Base-by-base conservation (phyloP, 192 early-diverging fungal genomes). In the Rhizophlyctis rosea region DNA sequence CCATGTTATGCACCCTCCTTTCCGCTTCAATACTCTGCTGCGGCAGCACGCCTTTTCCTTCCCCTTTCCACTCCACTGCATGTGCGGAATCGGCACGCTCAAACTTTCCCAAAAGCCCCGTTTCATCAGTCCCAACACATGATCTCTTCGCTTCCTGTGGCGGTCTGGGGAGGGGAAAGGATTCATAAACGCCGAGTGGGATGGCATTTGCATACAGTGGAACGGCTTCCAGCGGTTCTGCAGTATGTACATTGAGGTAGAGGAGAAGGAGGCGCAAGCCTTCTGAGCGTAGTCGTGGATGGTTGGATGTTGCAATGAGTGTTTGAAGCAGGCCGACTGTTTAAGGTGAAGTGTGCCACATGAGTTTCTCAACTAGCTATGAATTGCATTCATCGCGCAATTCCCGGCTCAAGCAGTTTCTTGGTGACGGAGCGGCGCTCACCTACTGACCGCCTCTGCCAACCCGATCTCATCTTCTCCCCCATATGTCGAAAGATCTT, bases 191-290 rank as follows among this genome's bases (percentile, higher is more conserved):
- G n/a, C 49, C 9, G 13, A 77, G 57, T 47, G 62, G 54, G 29
- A 90, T 85, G 5, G 84, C 80, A 36, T 87, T 88, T 1, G 83
- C 66, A 57, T 86, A 91, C 29, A 91, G 65, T 34, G 74, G 58
- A 48, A 82, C 76, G 14, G 76, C 76, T 61, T 89, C 88, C 3
- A 71, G 68, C 27, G 76, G 76, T 39, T 87, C 82, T 1, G 74
- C 70, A 2, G 82, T 76, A 36, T 86, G 86, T 32, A 76, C 74
- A 70, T 88, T 86, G n/a, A 93, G 51, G 84, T 84, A 92, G 9
- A 84, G 67, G 21, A 92, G 77, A 2, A 93, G 64, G 18, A 93
- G 57, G 21, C 81, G 77, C 59, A 93, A 82, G 44, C 91, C 91
- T 59, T 90, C 81, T 4, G 77, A 73, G 24, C 90, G 81, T 25